These are phyloP conservation scores for Fallopia convolvulus DNA, from an alignment of 148 eudicot species.

Conservation along the genomic window DNA sequence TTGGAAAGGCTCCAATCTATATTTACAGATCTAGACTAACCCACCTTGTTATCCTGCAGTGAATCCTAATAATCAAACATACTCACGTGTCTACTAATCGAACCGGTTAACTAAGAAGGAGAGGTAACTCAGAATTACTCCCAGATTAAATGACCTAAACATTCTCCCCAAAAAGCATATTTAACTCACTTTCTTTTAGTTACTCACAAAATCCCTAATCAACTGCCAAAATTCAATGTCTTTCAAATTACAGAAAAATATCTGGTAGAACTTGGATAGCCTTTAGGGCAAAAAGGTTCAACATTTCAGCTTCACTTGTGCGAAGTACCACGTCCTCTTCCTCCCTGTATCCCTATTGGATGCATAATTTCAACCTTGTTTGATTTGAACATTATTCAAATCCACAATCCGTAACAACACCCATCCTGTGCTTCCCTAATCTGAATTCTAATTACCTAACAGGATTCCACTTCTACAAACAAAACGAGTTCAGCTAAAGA, in stretches of 20 bases:
- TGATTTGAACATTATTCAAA: not conserved
- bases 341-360: not conserved
- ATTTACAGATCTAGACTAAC: not conserved
- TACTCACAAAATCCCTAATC: not conserved
- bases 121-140: not conserved
- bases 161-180: not conserved
- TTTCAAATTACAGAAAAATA: not conserved
- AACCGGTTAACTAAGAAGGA: not conserved
- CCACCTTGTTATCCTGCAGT: not conserved
- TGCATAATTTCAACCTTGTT: slow-evolving; percentile 1
- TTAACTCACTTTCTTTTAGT: not conserved
- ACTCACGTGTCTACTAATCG: not conserved
- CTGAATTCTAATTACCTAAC: not conserved
- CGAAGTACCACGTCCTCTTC: not conserved
- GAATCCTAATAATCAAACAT: not conserved
- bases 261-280: not conserved
- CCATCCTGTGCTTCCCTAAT: not conserved
- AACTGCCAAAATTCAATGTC: slow-evolving; percentile 1
- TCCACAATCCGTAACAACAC: not conserved
- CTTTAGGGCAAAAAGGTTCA: not conserved
- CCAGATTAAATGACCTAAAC: slow-evolving; percentile 1
- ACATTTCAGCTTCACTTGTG: not conserved
- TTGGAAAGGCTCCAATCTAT: not conserved
- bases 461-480: not conserved
- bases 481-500: not conserved